Conservation (phyloP, 2,329 filamentous ascomycete species). For the Penicillium corylophilum region DNA sequence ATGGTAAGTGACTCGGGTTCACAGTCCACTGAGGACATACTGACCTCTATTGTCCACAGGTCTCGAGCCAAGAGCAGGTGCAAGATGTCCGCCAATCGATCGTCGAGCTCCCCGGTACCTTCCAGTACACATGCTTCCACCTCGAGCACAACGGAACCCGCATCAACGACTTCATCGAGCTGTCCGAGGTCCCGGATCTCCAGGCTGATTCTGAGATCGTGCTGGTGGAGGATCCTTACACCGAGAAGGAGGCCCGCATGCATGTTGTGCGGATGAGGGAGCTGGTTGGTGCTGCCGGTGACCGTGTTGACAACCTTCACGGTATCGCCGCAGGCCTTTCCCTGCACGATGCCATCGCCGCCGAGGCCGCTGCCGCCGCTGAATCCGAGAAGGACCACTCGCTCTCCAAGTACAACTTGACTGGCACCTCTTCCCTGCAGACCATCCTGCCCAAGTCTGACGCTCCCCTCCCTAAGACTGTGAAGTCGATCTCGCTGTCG, state of each 20-base stretch:
- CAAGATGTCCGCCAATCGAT: conserved; percentile 97
- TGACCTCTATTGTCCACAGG: conserved; percentile 51
- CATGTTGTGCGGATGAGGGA: conserved; percentile 89
- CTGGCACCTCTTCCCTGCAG: conserved; percentile 64
- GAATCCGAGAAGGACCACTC: conserved; percentile 51
- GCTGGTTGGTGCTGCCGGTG: conserved; percentile 85
- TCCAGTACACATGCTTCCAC: conserved; percentile 98
- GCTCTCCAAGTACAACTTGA: conserved; percentile 74
- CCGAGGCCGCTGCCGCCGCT: conserved; percentile 45
- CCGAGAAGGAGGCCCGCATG: conserved; percentile 95
- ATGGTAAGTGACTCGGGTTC: conserved; percentile 61
- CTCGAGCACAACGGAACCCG: conserved; percentile 84
- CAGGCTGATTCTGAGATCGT: conserved; percentile 73
- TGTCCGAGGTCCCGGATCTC: conserved; percentile 83
- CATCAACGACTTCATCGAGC: conserved; percentile 91
- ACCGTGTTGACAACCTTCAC: conserved; percentile 82
- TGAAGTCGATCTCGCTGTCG: conserved; percentile 85
- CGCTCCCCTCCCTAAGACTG: conserved; percentile 75
- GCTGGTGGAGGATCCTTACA: conserved; percentile 92
- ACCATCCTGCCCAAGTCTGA: conserved; percentile 68
- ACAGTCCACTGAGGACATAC: conserved; percentile 15
- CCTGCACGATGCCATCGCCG: conserved; percentile 74
- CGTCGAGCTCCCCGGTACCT: conserved; percentile 86
- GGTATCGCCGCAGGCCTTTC: conserved; percentile 83
- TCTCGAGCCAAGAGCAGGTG: conserved; percentile 90